phyloP scores from a whole-genome alignment of 2,329 filamentous ascomycete species.

The Exophiala phaeomuriformis region DNA sequence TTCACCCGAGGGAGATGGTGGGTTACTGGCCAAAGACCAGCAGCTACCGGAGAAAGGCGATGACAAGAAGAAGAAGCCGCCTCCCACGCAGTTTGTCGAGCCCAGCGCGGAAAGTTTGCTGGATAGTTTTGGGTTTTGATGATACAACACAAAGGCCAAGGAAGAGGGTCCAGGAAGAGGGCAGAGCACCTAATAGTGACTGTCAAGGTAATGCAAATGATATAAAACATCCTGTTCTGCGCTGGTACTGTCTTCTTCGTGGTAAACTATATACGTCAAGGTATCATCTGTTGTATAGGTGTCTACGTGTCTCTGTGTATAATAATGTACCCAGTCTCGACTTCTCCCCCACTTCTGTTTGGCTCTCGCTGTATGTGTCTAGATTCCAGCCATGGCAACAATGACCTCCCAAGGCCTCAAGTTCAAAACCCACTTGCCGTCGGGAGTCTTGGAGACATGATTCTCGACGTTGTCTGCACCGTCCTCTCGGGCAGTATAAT shows the following conservation, averaged over 20 bases:
- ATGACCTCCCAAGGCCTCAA: conserved; percentile 17
- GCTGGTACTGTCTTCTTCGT: too few relatives aligned
- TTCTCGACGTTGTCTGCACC: background rate
- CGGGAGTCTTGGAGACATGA: conserved; percentile 4
- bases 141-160: background rate
- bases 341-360: too few relatives aligned
- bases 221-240: too few relatives aligned
- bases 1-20: too few relatives aligned
- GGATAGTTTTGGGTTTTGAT: conserved; percentile 85
- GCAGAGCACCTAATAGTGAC: too few relatives aligned
- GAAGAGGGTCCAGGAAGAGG: too few relatives aligned
- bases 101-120: conserved; percentile 83
- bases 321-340: too few relatives aligned
- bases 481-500: conserved; percentile 16
- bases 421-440: conserved; percentile 4
- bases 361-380: too few relatives aligned
- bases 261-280: too few relatives aligned
- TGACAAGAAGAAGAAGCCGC: conserved; percentile 36
- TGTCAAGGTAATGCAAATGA: too few relatives aligned
- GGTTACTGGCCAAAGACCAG: background rate
- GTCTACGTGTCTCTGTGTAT: too few relatives aligned
- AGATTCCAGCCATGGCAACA: conserved; percentile 10
- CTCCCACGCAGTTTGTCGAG: conserved; percentile 78
- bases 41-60: conserved; percentile 30
- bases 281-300: too few relatives aligned